A percentile compares a stretch with the other conserved stretches of the same genome.
These are phyloP conservation scores for Phylloporus sp. DNA, from an alignment of 1,284 basidiomycete species.

Conservation along the genomic window DNA sequence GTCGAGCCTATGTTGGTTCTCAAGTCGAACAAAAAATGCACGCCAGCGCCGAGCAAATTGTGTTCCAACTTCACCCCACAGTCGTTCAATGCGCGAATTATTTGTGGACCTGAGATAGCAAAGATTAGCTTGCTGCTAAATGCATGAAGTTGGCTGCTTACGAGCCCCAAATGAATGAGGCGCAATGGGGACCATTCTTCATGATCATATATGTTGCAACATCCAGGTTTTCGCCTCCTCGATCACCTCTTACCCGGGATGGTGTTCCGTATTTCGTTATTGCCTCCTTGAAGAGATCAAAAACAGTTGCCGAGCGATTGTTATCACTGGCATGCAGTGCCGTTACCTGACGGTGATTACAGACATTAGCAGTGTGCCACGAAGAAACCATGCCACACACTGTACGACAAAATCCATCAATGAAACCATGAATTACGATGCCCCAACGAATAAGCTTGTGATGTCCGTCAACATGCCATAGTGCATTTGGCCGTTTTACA, in stretches of 20 bases:
- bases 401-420: conserved; percentile 2
- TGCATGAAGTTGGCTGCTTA: no score
- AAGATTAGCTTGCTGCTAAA: no score
- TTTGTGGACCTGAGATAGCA: neutral
- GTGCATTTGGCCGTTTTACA: no score
- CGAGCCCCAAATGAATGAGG: conserved; percentile 36
- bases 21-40: neutral
- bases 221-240: conserved; percentile 33
- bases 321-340: neutral
- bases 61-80: conserved; percentile 22
- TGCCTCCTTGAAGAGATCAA: conserved; percentile 4
- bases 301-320: conserved; percentile 8
- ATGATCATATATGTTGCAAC: conserved; percentile 26
- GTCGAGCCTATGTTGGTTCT: neutral
- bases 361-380: no score
- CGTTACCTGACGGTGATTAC: neutral
- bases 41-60: conserved; percentile 16
- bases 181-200: conserved; percentile 22
- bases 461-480: conserved; percentile 48
- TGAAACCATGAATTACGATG: conserved; percentile 50
- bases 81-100: conserved; percentile 5
- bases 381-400: neutral
- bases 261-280: neutral
- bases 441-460: conserved; percentile 55
- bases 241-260: conserved; percentile 4